Conservation (phyloP, 2,329 filamentous ascomycete genomes). For the Pseudogymnoascus sp. region DNA sequence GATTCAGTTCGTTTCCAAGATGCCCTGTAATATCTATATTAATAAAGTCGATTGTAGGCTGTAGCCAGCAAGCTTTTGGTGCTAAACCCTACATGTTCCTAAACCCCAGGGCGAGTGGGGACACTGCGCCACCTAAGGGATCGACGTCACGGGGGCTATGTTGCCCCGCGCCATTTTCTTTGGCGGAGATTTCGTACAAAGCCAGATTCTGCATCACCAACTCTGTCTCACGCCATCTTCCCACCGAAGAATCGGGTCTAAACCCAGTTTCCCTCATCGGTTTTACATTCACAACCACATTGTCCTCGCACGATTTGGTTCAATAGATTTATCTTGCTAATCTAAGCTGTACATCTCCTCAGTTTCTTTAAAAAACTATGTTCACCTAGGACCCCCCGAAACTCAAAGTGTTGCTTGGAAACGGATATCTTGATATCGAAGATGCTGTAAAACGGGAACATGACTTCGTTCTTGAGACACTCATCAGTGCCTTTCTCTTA, state of each 20-base stretch:
- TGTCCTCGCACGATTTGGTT: not conserved
- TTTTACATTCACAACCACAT: not conserved
- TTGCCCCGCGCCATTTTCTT: not conserved
- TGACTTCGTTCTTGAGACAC: not conserved
- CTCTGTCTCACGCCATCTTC: not conserved
- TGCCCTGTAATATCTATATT: not conserved
- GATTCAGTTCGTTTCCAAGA: not conserved
- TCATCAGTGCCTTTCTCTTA: not conserved
- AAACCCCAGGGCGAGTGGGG: not conserved
- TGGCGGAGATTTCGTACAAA: not conserved
- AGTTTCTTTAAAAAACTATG: not conserved
- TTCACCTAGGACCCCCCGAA: not conserved
- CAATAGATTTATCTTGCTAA: not conserved
- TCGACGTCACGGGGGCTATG: not conserved
- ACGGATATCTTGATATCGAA: not conserved
- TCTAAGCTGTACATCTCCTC: not conserved
- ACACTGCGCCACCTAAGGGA: not conserved
- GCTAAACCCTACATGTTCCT: too few relatives aligned
- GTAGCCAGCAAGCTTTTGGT: too few relatives aligned
- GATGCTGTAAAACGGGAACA: not conserved
- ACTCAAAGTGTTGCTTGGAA: not conserved
- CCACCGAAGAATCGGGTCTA: not conserved
- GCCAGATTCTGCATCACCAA: not conserved
- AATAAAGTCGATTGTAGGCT: not conserved
- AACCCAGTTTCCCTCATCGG: not conserved